Evolutionary conservation across 2,329 filamentous ascomycete genomes (phyloP).

Genomic region (Penicillium sp.): DNA sequence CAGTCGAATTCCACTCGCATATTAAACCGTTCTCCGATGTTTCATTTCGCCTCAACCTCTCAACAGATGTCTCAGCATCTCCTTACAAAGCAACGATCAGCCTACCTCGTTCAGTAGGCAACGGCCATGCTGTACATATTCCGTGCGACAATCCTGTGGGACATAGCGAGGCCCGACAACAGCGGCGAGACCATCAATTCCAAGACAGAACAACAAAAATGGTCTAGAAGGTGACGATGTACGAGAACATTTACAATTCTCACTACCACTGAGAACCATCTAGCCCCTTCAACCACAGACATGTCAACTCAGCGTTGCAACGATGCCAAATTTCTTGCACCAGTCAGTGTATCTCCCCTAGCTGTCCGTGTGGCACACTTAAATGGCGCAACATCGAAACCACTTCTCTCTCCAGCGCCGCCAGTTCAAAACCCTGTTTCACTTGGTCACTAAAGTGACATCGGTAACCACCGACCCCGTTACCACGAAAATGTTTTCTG

Average conservation of each 20-base stretch:
- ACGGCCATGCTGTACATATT: background rate
- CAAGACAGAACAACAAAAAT: background rate
- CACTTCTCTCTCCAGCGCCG: background rate
- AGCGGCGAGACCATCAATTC: background rate
- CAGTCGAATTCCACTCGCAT: background rate
- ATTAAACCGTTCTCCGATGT: background rate
- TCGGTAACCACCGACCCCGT: background rate
- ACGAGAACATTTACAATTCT: background rate
- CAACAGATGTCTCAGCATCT: conserved; percentile 6
- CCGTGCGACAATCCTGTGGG: conserved; percentile 8
- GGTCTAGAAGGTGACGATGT: background rate
- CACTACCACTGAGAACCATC: background rate
- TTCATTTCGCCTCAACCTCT: background rate
- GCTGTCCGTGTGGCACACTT: background rate
- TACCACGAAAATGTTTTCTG: background rate
- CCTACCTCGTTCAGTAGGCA: background rate
- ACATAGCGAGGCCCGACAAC: conserved; percentile 4
- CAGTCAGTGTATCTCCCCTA: background rate
- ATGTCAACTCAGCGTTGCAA: conserved; percentile 2
- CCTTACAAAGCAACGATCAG: background rate
- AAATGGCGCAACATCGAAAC: background rate
- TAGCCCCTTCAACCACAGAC: background rate
- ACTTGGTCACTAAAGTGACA: background rate
- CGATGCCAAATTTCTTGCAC: background rate
- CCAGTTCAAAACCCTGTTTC: background rate